These are phyloP conservation scores for Elsinoe necatrix DNA, from an alignment of 2,329 filamentous ascomycete species.

Conservation along the genomic window DNA sequence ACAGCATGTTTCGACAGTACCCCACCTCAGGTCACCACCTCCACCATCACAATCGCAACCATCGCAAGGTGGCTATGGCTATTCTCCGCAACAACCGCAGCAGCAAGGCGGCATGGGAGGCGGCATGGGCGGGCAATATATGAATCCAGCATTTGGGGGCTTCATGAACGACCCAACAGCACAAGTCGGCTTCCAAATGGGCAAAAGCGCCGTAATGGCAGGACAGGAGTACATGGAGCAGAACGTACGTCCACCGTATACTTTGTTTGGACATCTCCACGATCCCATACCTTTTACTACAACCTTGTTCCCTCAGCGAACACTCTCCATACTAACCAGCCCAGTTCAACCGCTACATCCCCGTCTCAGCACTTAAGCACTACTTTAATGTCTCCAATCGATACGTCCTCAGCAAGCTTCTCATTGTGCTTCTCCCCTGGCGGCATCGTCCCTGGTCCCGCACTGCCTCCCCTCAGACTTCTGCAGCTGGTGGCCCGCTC, in stretches of 20 bases:
- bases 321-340: constrained; percentile 5
- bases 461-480: constrained; percentile 60
- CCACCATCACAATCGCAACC: constrained; percentile 67
- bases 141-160: constrained; percentile 63
- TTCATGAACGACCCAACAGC: constrained; percentile 95
- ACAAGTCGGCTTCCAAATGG: constrained; percentile 90
- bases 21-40: constrained; percentile 89
- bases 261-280: too few relatives aligned
- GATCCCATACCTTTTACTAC: not conserved
- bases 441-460: constrained; percentile 95
- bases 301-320: not conserved
- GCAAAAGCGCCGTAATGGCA: constrained; percentile 81
- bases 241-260: constrained; percentile 55
- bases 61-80: constrained; percentile 57
- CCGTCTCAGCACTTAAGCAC: constrained; percentile 86
- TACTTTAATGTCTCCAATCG: constrained; percentile 99
- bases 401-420: constrained; percentile 89
- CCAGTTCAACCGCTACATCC: constrained; percentile 74
- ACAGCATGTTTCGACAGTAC: constrained; percentile 96
- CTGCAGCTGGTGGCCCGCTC: constrained; percentile 50
- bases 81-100: constrained; percentile 57
- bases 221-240: constrained; percentile 93
- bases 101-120: constrained; percentile 21
- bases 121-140: constrained; percentile 26
- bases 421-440: constrained; percentile 94